These are phyloP conservation scores for Hypoxylon lienhwacheense DNA, from an alignment of 495 filamentous ascomycete genomes.

Conservation along the genomic window DNA sequence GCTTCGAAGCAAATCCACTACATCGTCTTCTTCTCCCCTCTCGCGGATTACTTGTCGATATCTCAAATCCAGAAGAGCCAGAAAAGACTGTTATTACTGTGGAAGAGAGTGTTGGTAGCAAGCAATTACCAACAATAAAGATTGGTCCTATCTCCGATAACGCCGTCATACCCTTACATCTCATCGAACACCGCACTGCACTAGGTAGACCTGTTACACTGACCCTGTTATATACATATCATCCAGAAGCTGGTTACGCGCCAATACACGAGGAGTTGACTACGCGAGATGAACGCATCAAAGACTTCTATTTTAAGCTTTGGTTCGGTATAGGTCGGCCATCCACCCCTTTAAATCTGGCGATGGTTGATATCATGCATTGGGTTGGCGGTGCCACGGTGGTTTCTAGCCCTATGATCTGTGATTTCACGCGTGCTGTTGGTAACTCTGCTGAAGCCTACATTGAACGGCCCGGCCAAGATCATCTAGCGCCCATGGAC, in stretches of 20 bases:
- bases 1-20: slow-evolving; percentile 84
- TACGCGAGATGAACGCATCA: slow-evolving; percentile 78
- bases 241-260: slow-evolving; percentile 82
- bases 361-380: slow-evolving; percentile 66
- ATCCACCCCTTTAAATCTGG: slow-evolving; percentile 59
- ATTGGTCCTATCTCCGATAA: slow-evolving; percentile 63
- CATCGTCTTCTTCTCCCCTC: slow-evolving; percentile 74
- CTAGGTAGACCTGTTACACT: slow-evolving; percentile 65
- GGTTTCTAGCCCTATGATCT: slow-evolving; percentile 76
- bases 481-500: slow-evolving; percentile 86
- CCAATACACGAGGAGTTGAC: slow-evolving; percentile 83
- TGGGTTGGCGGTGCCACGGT: slow-evolving; percentile 76
- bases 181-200: slow-evolving; percentile 77
- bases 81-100: slow-evolving; percentile 70
- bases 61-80: slow-evolving; percentile 65
- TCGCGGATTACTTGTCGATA: slow-evolving; percentile 74
- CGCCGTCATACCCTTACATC: slow-evolving; percentile 68
- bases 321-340: slow-evolving; percentile 69
- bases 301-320: slow-evolving; percentile 82
- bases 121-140: slow-evolving; percentile 68
- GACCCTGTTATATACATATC: slow-evolving; percentile 75
- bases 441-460: slow-evolving; percentile 89
- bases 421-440: slow-evolving; percentile 87
- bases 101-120: slow-evolving; percentile 48
- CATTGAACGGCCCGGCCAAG: slow-evolving; percentile 82